These are phyloP conservation scores for Pseudogymnoascus sp. DNA, from an alignment of 2,329 filamentous ascomycete genomes.

Conservation along the genomic window DNA sequence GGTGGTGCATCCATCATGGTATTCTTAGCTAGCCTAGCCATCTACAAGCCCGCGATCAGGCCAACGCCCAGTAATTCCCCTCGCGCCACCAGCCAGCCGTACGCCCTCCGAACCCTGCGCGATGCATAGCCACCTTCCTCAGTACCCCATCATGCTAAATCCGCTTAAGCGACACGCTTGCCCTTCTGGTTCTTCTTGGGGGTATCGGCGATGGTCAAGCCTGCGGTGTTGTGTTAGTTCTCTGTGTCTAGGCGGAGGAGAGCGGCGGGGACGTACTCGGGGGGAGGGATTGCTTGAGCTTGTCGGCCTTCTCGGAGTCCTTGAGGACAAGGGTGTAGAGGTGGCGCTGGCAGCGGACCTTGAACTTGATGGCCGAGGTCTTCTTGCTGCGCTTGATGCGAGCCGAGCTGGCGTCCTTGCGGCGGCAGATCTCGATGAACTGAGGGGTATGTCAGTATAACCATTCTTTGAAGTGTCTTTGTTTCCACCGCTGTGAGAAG, in stretches of 20 bases:
- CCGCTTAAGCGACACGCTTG: slow-evolving; percentile 28
- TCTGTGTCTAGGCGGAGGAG: slow-evolving; percentile 34
- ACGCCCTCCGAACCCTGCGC: slow-evolving; percentile 4
- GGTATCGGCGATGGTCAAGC: slow-evolving; percentile 51
- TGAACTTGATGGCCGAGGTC: slow-evolving; percentile 97
- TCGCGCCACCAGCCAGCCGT: slow-evolving; percentile 7
- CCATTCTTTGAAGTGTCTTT: background rate
- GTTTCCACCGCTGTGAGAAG: background rate
- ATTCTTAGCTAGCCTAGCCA: slow-evolving; percentile 11
- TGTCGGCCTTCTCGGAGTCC: slow-evolving; percentile 99
- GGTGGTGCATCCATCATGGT: slow-evolving; percentile 11
- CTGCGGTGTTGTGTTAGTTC: slow-evolving; percentile 31
- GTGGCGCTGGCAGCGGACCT: slow-evolving; percentile 96
- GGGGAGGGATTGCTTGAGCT: slow-evolving; percentile 98
- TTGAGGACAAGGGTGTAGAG: slow-evolving; percentile 98
- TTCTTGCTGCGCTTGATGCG: slow-evolving; percentile 95
- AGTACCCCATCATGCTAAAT: slow-evolving; percentile 6
- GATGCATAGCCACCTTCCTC: slow-evolving; percentile 5
- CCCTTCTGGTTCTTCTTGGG: slow-evolving; percentile 52
- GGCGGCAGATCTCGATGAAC: slow-evolving; percentile 99
- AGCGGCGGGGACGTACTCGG: slow-evolving; percentile 64
- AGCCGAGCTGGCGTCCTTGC: slow-evolving; percentile 96
- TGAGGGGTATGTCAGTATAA: slow-evolving; percentile 33
- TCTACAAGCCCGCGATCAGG: slow-evolving; percentile 9
- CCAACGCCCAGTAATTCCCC: slow-evolving; percentile 2